Conservation (phyloP, 345 rosid genomes). For the Salix viminalis region DNA sequence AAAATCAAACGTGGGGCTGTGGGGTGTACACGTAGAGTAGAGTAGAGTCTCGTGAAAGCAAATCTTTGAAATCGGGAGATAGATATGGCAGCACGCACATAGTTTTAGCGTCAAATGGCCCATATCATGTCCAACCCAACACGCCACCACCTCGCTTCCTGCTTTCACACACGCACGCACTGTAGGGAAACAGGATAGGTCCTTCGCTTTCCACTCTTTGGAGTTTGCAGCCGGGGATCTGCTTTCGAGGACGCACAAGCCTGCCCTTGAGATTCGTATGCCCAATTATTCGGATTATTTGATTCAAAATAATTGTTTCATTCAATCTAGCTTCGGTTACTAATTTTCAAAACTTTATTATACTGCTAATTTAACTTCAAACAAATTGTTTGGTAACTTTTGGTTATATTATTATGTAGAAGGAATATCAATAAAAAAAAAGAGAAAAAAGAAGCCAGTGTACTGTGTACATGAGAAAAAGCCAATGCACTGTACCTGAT, state of each 20-base stretch:
- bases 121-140: background rate
- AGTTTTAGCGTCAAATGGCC: background rate
- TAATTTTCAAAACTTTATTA: too few relatives aligned
- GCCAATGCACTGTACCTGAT: constrained; percentile 2
- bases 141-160: constrained; percentile 15
- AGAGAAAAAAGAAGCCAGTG: too few relatives aligned
- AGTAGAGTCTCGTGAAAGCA: background rate
- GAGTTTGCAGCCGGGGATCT: background rate
- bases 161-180: constrained; percentile 11
- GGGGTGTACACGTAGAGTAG: background rate
- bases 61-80: background rate
- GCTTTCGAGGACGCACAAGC: background rate
- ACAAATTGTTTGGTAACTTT: too few relatives aligned
- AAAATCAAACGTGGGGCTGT: background rate
- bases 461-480: too few relatives aligned
- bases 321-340: too few relatives aligned
- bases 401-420: too few relatives aligned
- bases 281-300: too few relatives aligned
- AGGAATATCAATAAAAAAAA: too few relatives aligned
- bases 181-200: background rate
- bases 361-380: too few relatives aligned
- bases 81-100: background rate
- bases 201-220: background rate
- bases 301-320: too few relatives aligned
- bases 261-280: background rate